Percentiles rank a stretch among this genome's conserved stretches.
Evolutionary conservation across 2,329 filamentous ascomycete species (phyloP).

Genomic region (Aspergillus jensenii): DNA sequence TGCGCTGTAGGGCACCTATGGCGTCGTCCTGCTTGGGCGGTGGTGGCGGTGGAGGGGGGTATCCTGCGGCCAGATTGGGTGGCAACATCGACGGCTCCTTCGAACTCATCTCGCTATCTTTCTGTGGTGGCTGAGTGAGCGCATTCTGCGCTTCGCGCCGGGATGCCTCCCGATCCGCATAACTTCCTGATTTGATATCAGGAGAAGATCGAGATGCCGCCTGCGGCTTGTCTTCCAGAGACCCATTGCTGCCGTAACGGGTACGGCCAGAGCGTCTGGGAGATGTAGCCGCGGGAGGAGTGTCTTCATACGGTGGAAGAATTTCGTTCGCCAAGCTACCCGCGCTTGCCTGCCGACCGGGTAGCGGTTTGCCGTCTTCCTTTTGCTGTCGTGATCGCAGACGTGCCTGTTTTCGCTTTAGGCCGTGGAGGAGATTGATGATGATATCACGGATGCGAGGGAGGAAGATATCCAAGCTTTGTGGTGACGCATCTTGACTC

Average conservation of each 20-base stretch:
- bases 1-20: constrained; percentile 83
- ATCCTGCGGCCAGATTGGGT: constrained; percentile 26
- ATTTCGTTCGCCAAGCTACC: constrained; percentile 48
- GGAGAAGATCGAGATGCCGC: constrained; percentile 29
- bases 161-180: constrained; percentile 40
- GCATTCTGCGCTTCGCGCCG: constrained; percentile 40
- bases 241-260: constrained; percentile 41
- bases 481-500: constrained; percentile 91
- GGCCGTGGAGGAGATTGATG: constrained; percentile 90
- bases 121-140: constrained; percentile 64
- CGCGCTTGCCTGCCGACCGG: constrained; percentile 46
- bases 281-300: constrained; percentile 29
- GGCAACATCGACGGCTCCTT: constrained; percentile 27
- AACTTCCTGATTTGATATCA: constrained; percentile 30
- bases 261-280: constrained; percentile 34
- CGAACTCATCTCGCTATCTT: constrained; percentile 54
- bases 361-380: constrained; percentile 45
- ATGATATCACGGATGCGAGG: constrained; percentile 97
- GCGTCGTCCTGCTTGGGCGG: constrained; percentile 85
- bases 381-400: constrained; percentile 60
- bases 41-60: constrained; percentile 74
- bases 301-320: constrained; percentile 47
- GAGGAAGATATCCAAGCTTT: constrained; percentile 90
- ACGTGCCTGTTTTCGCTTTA: constrained; percentile 96
- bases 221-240: constrained; percentile 33